Base-by-base conservation (phyloP, 1,284 basidiomycete genomes). In the Ustilago loliicola region DNA sequence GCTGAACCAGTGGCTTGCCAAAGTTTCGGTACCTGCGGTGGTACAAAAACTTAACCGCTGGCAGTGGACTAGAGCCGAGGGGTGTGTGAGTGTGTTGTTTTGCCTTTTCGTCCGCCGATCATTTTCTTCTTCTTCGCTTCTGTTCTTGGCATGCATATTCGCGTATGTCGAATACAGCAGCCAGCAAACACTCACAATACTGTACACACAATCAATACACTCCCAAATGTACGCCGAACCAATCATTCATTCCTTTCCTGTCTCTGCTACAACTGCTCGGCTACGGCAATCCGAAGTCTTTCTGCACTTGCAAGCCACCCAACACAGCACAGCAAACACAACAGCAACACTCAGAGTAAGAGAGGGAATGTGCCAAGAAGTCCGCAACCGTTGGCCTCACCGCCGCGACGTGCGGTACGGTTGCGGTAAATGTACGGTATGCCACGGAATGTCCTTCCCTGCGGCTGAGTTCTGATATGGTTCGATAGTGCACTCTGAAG, bases 281-380 rank as follows among this genome's bases (percentile, higher is more conserved):
- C 53, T 55, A 55, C 25, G 36, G 36, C 32, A 23, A 32, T 32
- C 52, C 52, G 34, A 32, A 32, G 29, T 38, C 8, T 38, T 23
- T 36, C 27, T 29, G 52, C 30, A 34, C 52, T n/a, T 45, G 25
- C 48, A 50, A 50, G 48, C 48, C 48, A 25, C 48, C 9, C 21
- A 23, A 52, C 15, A 52, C 50, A 29, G 50, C 29, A n/a, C 10
- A 19, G 23, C 50, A 29, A 19, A 8, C 19, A n/a, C 23, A 25
- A 9, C 40, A 7, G 13, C 23, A 7, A 48, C 21, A 21, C 10
- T 23, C 2, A 48, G n/a, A 48, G 15, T 1, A 25, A 29, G 40
- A 29, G 32, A 21, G 40, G n/a, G 2, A 32, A 38, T 38, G 38
- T 50, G 58, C 58, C 58, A 60, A 60, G 58, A 60, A 60, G 47